phyloP scores from a whole-genome alignment of 345 rosid genomes.

The Syzygium aqueum region DNA sequence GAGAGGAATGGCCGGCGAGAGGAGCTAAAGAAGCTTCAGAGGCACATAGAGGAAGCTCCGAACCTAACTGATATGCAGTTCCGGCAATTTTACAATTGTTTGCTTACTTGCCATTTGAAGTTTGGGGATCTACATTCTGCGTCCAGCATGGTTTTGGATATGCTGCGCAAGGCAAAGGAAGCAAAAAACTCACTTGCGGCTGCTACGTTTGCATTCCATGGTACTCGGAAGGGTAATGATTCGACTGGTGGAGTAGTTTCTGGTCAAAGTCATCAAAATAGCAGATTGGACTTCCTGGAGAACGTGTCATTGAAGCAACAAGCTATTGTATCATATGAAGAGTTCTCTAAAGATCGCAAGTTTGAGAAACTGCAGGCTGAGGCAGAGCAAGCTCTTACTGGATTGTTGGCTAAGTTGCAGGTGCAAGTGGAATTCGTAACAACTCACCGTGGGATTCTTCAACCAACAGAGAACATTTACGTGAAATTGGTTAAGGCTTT shows the following conservation, averaged over 20 bases:
- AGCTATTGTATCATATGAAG: constrained; percentile 34
- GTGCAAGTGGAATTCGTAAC: constrained; percentile 53
- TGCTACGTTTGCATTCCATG: constrained; percentile 25
- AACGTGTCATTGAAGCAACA: background rate
- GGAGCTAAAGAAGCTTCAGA: constrained; percentile 74
- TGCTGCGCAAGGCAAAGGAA: constrained; percentile 71
- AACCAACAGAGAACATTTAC: constrained; percentile 61
- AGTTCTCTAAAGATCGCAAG: constrained; percentile 43
- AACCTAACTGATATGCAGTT: constrained; percentile 57
- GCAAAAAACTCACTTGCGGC: constrained; percentile 68
- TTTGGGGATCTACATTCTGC: constrained; percentile 83
- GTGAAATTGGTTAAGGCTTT: constrained; percentile 75
- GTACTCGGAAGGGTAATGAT: constrained; percentile 12
- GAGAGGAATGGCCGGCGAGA: constrained; percentile 86
- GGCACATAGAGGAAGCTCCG: constrained; percentile 74
- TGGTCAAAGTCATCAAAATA: constrained; percentile 6
- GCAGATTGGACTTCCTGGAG: constrained; percentile 6
- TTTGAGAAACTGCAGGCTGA: constrained; percentile 54
- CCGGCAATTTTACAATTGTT: constrained; percentile 67
- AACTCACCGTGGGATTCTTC: constrained; percentile 67
- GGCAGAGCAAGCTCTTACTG: constrained; percentile 43
- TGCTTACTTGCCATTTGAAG: constrained; percentile 75
- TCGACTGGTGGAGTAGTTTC: constrained; percentile 10
- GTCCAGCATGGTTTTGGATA: constrained; percentile 74
- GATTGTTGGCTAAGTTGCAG: constrained; percentile 46